Evolutionary conservation across 2,329 filamentous ascomycete genomes (phyloP), one percentile per base, ranked within the genome.

Genomic region (Cryoendolithus antarcticus): DNA sequence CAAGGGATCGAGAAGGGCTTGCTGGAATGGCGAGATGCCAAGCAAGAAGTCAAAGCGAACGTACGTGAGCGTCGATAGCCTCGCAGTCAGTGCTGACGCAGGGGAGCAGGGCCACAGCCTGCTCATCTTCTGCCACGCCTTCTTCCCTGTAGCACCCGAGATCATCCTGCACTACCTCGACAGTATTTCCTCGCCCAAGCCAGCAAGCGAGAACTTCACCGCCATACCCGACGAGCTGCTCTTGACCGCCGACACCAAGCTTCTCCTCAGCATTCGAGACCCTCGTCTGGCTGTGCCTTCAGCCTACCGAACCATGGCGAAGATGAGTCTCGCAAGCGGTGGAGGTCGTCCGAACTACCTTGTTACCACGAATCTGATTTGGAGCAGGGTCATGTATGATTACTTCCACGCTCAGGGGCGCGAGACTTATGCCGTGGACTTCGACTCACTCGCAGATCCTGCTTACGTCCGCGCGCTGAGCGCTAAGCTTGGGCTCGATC

Each of bases 221-320:
- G 33, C 61, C 8, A 43, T 64, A 8, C 50, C 62, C 1, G 56
- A 63, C 41, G 52, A 53, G 21, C 57, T 59, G 30, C 49, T 65
- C 44, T 2, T 62, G 51, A 38, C 19, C 27, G 35, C 38, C 9
- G 38, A 38, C 10, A 43, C 44, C 48, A 48, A 50, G 21, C 48
- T 59, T 3, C 51, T 57, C 0, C 34, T 39, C 32, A 34, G 32
- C 4, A 39, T 39, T 27, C 38, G 38, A 10, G 60, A 65, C 40
- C 63, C 62, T 3, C 60, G 59, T 8, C 44, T 65, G 21, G 46
- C 55, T 7, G 64, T 61, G 32, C 56, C 61, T 4, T 65, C 62
- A 1, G 46, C 55, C 15, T 61, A 59, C 44, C 60, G 62, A 9
- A 41, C 43, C 2, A 15, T 47, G 9, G 27, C 34, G 9, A 19